These are phyloP conservation scores for Phialemoniopsis sp. DNA, from an alignment of 2,329 filamentous ascomycete species.

Conservation along the genomic window DNA sequence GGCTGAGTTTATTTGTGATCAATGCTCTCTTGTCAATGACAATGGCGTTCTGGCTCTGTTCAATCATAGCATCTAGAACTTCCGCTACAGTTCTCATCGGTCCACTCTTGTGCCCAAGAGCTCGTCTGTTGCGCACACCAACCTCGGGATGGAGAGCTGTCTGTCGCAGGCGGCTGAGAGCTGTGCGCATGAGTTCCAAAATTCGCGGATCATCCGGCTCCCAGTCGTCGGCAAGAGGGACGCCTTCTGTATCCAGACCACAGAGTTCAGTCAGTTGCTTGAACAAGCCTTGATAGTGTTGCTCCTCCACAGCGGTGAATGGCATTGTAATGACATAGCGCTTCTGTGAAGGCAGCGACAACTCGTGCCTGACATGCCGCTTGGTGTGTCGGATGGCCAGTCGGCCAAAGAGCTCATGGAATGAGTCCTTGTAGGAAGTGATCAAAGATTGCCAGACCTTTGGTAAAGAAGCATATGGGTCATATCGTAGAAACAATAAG, in stretches of 20 bases:
- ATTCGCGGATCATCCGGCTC: conserved; percentile 51
- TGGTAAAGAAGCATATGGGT: conserved; percentile 66
- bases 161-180: conserved; percentile 54
- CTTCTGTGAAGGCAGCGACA: conserved; percentile 76
- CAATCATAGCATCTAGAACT: conserved; percentile 87
- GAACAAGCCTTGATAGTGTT: conserved; percentile 77
- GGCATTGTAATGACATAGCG: conserved; percentile 85
- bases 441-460: conserved; percentile 67
- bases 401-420: conserved; percentile 63
- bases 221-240: conserved; percentile 59
- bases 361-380: conserved; percentile 70
- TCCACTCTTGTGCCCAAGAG: conserved; percentile 62
- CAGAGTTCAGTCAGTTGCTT: conserved; percentile 69
- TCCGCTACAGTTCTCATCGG: conserved; percentile 79
- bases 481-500: conserved; percentile 73
- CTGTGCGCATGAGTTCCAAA: not conserved
- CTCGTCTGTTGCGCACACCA: conserved; percentile 55
- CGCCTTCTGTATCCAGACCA: conserved; percentile 60
- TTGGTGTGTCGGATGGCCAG: conserved; percentile 87
- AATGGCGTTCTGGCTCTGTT: conserved; percentile 68
- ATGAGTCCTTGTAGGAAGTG: conserved; percentile 54
- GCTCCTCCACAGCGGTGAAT: conserved; percentile 86
- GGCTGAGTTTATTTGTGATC: conserved; percentile 58
- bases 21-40: conserved; percentile 65
- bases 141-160: conserved; percentile 78